phyloP scores from a whole-genome alignment of 176 grass and related monocot genomes.

The Oryza meridionalis region DNA sequence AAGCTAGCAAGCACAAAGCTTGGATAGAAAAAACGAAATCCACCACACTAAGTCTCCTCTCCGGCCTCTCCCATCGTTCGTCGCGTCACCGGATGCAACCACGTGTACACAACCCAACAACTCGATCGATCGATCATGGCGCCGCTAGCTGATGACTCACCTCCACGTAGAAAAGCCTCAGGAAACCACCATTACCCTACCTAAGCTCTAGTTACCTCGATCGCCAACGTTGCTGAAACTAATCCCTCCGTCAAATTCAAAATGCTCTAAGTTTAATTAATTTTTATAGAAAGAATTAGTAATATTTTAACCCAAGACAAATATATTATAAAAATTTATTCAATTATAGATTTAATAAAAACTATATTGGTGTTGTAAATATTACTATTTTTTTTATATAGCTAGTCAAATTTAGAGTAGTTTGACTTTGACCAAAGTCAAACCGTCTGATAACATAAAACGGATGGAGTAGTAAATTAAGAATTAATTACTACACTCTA shows the following conservation, averaged over 20 bases:
- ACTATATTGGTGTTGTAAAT: too few relatives aligned
- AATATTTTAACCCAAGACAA: too few relatives aligned
- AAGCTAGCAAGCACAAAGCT: not conserved
- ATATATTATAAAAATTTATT: too few relatives aligned
- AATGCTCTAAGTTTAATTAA: too few relatives aligned
- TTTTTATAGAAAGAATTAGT: too few relatives aligned
- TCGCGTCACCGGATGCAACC: not conserved
- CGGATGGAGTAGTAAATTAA: not conserved
- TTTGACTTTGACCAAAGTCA: too few relatives aligned
- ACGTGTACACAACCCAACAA: constrained; percentile 30
- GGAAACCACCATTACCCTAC: not conserved
- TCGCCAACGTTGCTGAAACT: constrained; percentile 20
- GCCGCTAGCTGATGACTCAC: constrained; percentile 46
- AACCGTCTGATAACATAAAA: too few relatives aligned
- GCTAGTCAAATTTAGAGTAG: too few relatives aligned
- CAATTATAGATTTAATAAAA: too few relatives aligned
- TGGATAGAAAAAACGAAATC: constrained; percentile 22
- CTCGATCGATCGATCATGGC: not conserved
- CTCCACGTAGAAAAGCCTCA: constrained; percentile 44
- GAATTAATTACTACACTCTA: not conserved
- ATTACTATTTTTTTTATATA: too few relatives aligned
- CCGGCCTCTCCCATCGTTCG: too few relatives aligned
- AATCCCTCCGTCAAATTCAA: too few relatives aligned
- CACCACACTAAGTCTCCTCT: constrained; percentile 51
- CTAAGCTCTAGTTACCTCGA: not conserved